Base-by-base conservation (phyloP, 495 filamentous ascomycete species). In the Penicillium bovifimosum region DNA sequence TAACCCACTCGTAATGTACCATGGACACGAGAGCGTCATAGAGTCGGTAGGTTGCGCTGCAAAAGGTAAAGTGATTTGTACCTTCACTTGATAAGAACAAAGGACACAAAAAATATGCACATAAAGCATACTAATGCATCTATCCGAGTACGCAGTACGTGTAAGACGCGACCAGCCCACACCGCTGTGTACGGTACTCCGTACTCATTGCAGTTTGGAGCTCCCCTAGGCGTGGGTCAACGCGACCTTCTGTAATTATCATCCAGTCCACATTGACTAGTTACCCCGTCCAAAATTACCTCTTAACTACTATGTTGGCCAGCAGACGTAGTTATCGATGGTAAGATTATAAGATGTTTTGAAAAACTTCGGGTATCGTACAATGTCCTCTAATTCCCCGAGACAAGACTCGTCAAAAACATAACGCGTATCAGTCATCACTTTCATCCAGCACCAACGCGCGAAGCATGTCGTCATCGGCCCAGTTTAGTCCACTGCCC, bases 401-500 rank as follows among this genome's bases (percentile, higher is more conserved):
- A 42, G 41, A 36, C 7, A 16, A 36, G 34, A 36, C 13, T 36
- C 34, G 34, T 10, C 10, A 34, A 34, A 36, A 36, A 5, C 14
- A 1, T 3, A 36, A 36, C 34, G n/a, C 34, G 34, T 11, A 58
- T 71, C 55, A 75, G 56, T 80, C 80, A 38, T 80, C 78, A 55
- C 86, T 83, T 49, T 82, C 78, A 66, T 91, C 87, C 48, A 95
- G 73, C 17, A 96, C 90, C 53, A 93, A 72, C 41, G 80, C 81
- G 53, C 81, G 71, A 48, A 96, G 73, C 46, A 72, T 75, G 35
- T 82, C 79, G 66, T 95, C 82, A 41, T 81, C 74, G 17, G 80
- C 82, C 91, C 91, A 96, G 56, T 95, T 81, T 31, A 93, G 70
- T 38, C 90, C 91, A 65, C 90, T 96, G 6, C 86, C 88, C 18